Evolutionary conservation across 2,329 filamentous ascomycete genomes (phyloP).

Genomic region (Penicillium sp.): DNA sequence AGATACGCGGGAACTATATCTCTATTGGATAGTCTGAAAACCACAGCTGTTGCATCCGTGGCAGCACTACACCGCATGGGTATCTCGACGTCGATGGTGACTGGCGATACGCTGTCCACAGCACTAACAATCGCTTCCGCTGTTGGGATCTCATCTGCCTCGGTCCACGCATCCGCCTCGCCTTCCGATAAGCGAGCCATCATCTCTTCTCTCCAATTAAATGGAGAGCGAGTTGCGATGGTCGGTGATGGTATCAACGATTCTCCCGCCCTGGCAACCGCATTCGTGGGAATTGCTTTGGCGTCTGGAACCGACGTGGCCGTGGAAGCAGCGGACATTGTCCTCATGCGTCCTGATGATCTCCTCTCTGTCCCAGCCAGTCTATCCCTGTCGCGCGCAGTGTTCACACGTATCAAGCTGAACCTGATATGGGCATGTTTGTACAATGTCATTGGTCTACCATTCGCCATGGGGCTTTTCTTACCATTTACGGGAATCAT

Average conservation of each 20-base stretch:
- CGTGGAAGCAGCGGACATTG: conserved; percentile 95
- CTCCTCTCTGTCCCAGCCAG: conserved; percentile 91
- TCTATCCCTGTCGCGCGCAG: conserved; percentile 77
- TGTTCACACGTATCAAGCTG: conserved; percentile 90
- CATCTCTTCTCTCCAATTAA: conserved; percentile 73
- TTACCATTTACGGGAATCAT: conserved; percentile 80
- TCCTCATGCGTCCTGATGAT: conserved; percentile 91
- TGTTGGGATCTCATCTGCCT: conserved; percentile 75
- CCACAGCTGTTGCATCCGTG: conserved; percentile 79
- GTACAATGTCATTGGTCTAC: conserved; percentile 89
- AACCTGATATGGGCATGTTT: conserved; percentile 91
- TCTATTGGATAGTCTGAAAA: conserved; percentile 89
- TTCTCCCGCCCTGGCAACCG: conserved; percentile 89
- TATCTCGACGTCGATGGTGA: conserved; percentile 87
- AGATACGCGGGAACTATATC: conserved; percentile 80
- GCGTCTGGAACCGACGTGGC: conserved; percentile 92
- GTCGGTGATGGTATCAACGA: conserved; percentile 99
- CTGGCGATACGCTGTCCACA: conserved; percentile 85
- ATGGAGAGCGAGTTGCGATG: conserved; percentile 86
- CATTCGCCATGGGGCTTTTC: conserved; percentile 96
- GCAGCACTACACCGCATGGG: conserved; percentile 82
- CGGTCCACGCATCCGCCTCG: conserved; percentile 85
- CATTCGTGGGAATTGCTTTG: conserved; percentile 91
- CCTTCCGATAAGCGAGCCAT: conserved; percentile 91
- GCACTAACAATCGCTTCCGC: conserved; percentile 80